Evolutionary conservation across 225 moss, liverwort and hornwort genomes (phyloP), one percentile per base, ranked within the genome.

Genomic region (Anthoceros angustus): DNA sequence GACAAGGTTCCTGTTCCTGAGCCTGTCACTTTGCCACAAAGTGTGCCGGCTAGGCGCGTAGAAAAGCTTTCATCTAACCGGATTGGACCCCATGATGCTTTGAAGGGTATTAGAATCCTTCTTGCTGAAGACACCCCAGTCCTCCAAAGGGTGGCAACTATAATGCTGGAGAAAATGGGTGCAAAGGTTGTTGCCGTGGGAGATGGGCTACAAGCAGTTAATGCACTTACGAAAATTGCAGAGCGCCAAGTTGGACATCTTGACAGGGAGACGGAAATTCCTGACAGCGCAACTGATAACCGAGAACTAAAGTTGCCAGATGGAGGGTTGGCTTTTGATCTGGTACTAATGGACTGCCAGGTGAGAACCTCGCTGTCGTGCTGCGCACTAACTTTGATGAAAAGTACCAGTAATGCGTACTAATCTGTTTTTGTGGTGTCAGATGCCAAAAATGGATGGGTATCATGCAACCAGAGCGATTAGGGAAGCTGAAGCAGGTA

Each of bases 381-480:
- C 55, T 1, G 6, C 55, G 55, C 1, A 18, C 4, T 55, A 7
- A 1, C n/a, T 18, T 55, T 4, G 14, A 7, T 18, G 55, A 18
- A n/a, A 1, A 18, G 55, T 55, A 23, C 10, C 0, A 18, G 14
- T 55, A 1, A 18, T 55, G 18, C n/a, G n/a, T 55, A 5, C 23
- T 55, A 23, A 55, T 20, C 55, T 55, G n/a, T 61, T 66, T 61
- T 64, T 14, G n/a, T 78, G 10, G 48, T 41, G 61, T 50, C 83
- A 93, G 93, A 93, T 93, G 93, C 93, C 93, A 63, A 78, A 82
- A 63, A 93, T 93, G 93, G 93, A 93, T 63, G 93, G 93, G 40
- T 93, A 93, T 67, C 82, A 78, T 69, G 90, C 93, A 70, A 87
- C 87, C 0, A 84, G 75, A 71, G 87, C 89, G 61, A 90, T 93